A percentile compares a stretch with the other conserved stretches of the same genome.
Conservation (phyloP, 257 asterid species). For the Scutellaria galericulata region DNA sequence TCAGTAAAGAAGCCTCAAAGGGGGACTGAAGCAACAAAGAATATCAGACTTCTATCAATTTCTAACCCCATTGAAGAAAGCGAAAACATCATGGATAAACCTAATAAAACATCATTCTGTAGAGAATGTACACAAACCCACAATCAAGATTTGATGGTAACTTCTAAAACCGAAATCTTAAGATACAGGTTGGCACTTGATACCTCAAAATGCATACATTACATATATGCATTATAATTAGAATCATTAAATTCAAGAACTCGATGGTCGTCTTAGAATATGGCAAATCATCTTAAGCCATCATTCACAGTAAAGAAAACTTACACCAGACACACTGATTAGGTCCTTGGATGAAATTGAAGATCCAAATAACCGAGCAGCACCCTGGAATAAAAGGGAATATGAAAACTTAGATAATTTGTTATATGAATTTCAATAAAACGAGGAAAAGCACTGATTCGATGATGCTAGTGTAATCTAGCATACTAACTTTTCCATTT, state of each 20-base stretch:
- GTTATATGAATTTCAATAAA: neutral
- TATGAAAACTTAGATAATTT: constrained; percentile 17
- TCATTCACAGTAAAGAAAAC: constrained; percentile 30
- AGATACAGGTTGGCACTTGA: neutral
- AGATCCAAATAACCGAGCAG: constrained; percentile 96
- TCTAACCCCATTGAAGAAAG: neutral
- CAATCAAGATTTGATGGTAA: constrained; percentile 9
- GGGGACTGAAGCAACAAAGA: neutral
- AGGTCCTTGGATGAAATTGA: constrained; percentile 78
- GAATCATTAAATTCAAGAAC: neutral
- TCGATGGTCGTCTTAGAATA: neutral
- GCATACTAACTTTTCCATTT: constrained; percentile 8
- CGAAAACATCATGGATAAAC: neutral
- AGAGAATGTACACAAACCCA: neutral
- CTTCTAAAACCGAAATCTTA: neutral
- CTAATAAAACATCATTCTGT: neutral
- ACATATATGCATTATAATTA: neutral
- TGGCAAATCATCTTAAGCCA: constrained; percentile 22
- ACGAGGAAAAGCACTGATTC: constrained; percentile 13
- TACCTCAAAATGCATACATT: neutral
- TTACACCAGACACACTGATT: constrained; percentile 93
- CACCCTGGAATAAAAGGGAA: constrained; percentile 67
- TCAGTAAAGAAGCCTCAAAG: constrained; percentile 6
- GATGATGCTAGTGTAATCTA: neutral
- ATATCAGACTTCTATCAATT: neutral